Evolutionary conservation across 2,329 filamentous ascomycete genomes (phyloP).

Genomic region (Aspergillus bombycis): DNA sequence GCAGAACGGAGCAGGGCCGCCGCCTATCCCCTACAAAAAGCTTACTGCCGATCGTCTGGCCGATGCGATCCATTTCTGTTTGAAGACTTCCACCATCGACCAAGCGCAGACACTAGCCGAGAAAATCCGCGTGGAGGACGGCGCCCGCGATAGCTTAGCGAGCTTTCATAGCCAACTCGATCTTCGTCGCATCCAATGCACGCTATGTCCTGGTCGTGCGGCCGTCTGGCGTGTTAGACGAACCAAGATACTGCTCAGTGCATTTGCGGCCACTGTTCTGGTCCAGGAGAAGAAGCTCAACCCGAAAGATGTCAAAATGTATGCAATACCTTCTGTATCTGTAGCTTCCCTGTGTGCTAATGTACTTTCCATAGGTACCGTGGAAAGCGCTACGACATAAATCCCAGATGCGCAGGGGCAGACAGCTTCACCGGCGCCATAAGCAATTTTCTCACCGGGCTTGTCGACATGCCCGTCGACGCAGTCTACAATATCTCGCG

Average conservation of each 20-base stretch:
- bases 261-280: conserved; percentile 70
- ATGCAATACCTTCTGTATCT: conserved; percentile 8
- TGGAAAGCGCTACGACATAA: conserved; percentile 69
- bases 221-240: conserved; percentile 74
- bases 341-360: not conserved
- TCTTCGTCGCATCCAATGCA: conserved; percentile 67
- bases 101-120: conserved; percentile 61
- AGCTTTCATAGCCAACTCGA: conserved; percentile 70
- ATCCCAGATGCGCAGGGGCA: conserved; percentile 75
- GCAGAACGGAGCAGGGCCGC: conserved; percentile 69
- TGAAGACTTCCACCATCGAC: conserved; percentile 61
- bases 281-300: conserved; percentile 64
- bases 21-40: conserved; percentile 68
- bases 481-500: conserved; percentile 33
- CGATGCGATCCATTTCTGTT: conserved; percentile 62
- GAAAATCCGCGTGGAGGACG: conserved; percentile 66
- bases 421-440: conserved; percentile 75
- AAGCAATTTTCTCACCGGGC: conserved; percentile 75
- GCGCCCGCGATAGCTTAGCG: conserved; percentile 63
- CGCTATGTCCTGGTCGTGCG: conserved; percentile 64
- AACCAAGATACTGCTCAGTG: conserved; percentile 68
- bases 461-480: conserved; percentile 70
- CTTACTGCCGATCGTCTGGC: conserved; percentile 68
- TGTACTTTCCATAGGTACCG: conserved; percentile 41
- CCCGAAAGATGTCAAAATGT: conserved; percentile 75